Percentiles rank a stretch among this genome's conserved stretches.
These are phyloP conservation scores for Amoebophrya sp. DNA, from an alignment of 169 alveolate genomes.

Conservation along the genomic window DNA sequence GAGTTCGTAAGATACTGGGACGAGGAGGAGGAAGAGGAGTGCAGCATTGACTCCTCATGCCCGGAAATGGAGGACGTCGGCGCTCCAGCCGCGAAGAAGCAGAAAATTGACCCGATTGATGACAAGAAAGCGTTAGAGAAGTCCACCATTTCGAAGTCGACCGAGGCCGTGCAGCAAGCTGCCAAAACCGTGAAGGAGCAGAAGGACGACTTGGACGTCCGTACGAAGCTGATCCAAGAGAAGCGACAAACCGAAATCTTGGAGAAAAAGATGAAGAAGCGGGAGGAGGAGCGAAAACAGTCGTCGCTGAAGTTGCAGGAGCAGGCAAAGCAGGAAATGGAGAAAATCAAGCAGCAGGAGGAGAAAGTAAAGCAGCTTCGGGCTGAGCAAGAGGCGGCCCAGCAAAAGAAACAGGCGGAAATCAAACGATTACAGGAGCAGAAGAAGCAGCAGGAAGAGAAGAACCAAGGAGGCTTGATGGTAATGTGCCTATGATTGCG, in stretches of 20 bases:
- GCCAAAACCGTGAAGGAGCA: not conserved
- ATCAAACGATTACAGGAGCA: not conserved
- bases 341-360: not conserved
- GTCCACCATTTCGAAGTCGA: too few relatives aligned
- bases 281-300: not conserved
- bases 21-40: not conserved
- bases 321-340: not conserved
- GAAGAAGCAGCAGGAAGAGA: not conserved
- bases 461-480: too few relatives aligned
- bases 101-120: not conserved
- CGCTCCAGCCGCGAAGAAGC: not conserved
- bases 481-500: too few relatives aligned
- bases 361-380: not conserved
- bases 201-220: not conserved
- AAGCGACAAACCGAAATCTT: not conserved
- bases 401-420: slow-evolving; percentile 24
- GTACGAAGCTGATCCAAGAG: not conserved
- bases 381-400: not conserved
- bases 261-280: not conserved
- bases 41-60: not conserved
- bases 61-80: not conserved
- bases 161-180: not conserved
- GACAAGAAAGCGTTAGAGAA: too few relatives aligned
- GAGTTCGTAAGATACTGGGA: not conserved
- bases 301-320: not conserved